Base-by-base conservation (phyloP, 345 rosid genomes). In the Firmiana major region DNA sequence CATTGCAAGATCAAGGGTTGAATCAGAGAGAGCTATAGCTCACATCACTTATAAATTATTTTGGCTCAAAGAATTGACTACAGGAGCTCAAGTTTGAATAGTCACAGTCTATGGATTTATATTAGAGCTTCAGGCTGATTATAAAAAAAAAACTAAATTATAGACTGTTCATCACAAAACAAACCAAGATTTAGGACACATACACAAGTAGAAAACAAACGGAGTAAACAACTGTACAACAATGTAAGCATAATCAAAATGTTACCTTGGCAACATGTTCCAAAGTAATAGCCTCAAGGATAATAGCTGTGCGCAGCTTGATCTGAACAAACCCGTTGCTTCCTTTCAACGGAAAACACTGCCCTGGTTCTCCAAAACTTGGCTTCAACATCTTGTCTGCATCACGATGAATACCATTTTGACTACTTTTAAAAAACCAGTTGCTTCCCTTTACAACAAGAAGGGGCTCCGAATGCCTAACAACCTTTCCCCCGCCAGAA, bases 331-430 rank as follows among this genome's bases (percentile, higher is more conserved):
- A 94, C 0, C 98, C 98, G 65, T 65, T 78, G 46, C 83, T 88
- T 62, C 97, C 97, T 77, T 88, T 90, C 83, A 93, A 71, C 1
- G 98, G 86, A 85, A 94, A 94, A 82, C 98, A 93, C 83, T 90
- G 94, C 0, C 98, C 98, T 11, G 97, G 98, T 87, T 94, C 95
- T 24, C 97, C 97, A 24, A 93, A 93, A 88, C 98, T 93, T 1
- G 98, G 98, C 75, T 80, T 87, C 84, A 94, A 81, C 92, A 94
- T 91, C 89, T 84, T 93, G 62, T 72, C 75, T 3, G 97, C 91
- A 78, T 83, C 83, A 12, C 69, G 67, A 69, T 86, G 92, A 76
- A 86, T 91, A 58, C 85, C 84, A 72, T 71, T 74, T 9, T 36
- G 70, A 24, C 13, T 60, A 53, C 59, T 75, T 17, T 60, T 38